Evolutionary conservation across 345 rosid species (phyloP).

Genomic region (Lepidium didymum): DNA sequence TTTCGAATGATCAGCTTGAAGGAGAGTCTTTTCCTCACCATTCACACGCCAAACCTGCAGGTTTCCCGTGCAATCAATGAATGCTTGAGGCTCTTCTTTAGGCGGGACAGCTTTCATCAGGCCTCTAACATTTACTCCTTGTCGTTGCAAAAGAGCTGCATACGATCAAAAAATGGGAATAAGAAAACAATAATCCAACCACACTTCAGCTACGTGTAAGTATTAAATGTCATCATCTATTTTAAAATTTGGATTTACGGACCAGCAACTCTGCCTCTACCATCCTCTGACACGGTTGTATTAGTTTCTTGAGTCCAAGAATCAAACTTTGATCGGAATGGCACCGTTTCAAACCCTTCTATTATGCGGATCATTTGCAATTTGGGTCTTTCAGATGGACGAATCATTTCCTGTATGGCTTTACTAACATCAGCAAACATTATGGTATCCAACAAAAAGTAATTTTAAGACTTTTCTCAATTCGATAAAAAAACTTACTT

Average conservation of each 20-base stretch:
- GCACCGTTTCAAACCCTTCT: conserved; percentile 93
- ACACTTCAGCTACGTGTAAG: not conserved
- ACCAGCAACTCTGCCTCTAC: conserved; percentile 99
- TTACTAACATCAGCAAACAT: conserved; percentile 22
- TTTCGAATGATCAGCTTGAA: conserved; percentile 78
- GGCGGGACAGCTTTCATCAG: conserved; percentile 70
- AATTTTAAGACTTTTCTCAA: not conserved
- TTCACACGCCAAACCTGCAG: conserved; percentile 94
- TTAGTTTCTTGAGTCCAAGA: conserved; percentile 75
- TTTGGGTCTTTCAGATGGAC: conserved; percentile 47
- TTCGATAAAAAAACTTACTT: conserved; percentile 12
- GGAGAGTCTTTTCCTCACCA: conserved; percentile 64
- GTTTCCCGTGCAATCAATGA: conserved; percentile 90
- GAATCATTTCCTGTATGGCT: conserved; percentile 61
- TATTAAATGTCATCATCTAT: not conserved
- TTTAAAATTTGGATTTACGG: conserved; percentile 8
- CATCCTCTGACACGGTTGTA: conserved; percentile 88
- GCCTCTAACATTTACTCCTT: conserved; percentile 92
- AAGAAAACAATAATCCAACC: not conserved
- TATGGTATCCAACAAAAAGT: not conserved
- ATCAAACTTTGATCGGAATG: conserved; percentile 80
- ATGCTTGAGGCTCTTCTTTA: conserved; percentile 78
- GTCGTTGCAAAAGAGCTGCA: conserved; percentile 81
- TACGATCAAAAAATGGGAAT: conserved; percentile 1
- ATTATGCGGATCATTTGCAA: conserved; percentile 76